Evolutionary conservation across 495 filamentous ascomycete genomes (phyloP).

Genomic region (Aspergillus nidulans): DNA sequence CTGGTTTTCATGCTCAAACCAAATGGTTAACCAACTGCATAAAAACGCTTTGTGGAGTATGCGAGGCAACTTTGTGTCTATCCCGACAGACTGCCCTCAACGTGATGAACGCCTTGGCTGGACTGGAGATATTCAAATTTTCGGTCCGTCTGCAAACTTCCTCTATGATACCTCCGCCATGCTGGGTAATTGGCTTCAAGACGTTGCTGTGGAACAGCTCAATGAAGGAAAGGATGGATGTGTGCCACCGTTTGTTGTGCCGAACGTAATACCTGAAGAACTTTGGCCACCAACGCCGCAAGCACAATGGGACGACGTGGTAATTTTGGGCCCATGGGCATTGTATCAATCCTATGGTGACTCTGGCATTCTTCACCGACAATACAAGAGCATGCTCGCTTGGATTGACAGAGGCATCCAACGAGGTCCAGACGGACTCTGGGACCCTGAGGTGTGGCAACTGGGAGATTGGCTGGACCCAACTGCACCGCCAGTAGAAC

Average conservation of each 20-base stretch:
- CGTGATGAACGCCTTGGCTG: constrained; percentile 56
- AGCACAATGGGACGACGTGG: constrained; percentile 48
- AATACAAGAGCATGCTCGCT: constrained; percentile 42
- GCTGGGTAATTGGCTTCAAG: constrained; percentile 47
- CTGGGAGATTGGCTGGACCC: constrained; percentile 57
- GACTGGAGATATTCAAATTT: constrained; percentile 54
- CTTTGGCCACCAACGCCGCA: constrained; percentile 28
- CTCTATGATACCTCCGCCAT: constrained; percentile 50
- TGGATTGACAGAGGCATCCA: constrained; percentile 47
- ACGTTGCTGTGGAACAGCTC: constrained; percentile 39
- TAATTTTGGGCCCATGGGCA: constrained; percentile 44
- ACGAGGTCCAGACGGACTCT: constrained; percentile 34
- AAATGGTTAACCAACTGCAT: constrained; percentile 46
- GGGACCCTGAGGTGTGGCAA: constrained; percentile 37
- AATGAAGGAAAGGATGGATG: constrained; percentile 12
- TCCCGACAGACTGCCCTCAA: constrained; percentile 55
- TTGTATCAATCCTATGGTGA: constrained; percentile 44
- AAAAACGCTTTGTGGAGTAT: constrained; percentile 51
- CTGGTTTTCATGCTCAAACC: constrained; percentile 43
- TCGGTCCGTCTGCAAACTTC: constrained; percentile 47
- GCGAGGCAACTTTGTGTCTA: constrained; percentile 51
- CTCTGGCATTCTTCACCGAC: constrained; percentile 30
- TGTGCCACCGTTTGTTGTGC: constrained; percentile 35
- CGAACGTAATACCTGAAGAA: constrained; percentile 26
- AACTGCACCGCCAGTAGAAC: constrained; percentile 38